Base-by-base conservation (phyloP, 2,329 filamentous ascomycete genomes). In the Phialophora macrospora region DNA sequence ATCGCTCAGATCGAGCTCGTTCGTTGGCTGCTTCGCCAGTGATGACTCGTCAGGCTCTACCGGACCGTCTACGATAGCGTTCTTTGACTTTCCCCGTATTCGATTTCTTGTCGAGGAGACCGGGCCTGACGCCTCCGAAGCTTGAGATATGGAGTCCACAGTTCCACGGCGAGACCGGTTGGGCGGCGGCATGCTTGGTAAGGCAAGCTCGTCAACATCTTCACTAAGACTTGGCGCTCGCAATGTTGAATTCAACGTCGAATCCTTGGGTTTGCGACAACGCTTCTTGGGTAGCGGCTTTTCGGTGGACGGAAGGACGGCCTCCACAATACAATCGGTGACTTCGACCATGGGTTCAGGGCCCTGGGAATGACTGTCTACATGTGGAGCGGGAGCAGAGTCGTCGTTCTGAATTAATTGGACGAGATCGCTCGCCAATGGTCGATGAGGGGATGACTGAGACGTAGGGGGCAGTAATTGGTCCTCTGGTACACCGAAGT, bases 1-100 rank as follows among this genome's bases (percentile, higher is more conserved):
- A 30, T 72, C 68, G 49, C 68, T 65, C 14, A 71, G 63, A 48
- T 68, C 51, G 38, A 72, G 48, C 30, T 72, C 72, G 58, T 67
- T 70, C n/a, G 56, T 64, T 7, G 67, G 62, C 24, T 66, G 58
- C 49, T 71, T 70, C 7, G 57, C 44, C 6, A 55, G 59, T 7
- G 65, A 62, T 12, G 48, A 58, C 24, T 65, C 65, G 6, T 55
- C 30, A 38, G 59, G 12, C 22, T 46, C 32, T 41, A 6, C 48
- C 2, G 46, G 20, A 4, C 3, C 30, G 46, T 56, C 64, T 26
- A 63, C 62, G 26, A 26, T 55, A 11, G 52, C 24, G 24, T 66
- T 62, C 55, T 63, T 68, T 4, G 67, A 61, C 55, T 67, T 65
- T 32, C 62, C 22, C 48, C 64, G 64, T 56, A 55, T 69, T 5